Evolutionary conservation across 1,139 yeast species (phyloP).

Genomic region (Candida glucosophila): DNA sequence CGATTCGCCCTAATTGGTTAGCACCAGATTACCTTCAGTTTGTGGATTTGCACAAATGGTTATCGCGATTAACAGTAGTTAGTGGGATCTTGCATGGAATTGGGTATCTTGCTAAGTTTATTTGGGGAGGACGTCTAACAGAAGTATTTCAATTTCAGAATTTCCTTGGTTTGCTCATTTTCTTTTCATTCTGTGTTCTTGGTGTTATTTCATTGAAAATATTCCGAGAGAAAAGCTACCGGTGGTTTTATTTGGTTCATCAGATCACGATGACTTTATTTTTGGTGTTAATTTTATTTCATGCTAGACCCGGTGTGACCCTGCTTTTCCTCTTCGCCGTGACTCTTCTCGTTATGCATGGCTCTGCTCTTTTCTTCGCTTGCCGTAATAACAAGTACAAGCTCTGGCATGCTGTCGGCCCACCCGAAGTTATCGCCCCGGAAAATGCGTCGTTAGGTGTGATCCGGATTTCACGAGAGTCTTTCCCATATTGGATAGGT

Average conservation of each 20-base stretch:
- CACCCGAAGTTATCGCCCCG: too few species aligned
- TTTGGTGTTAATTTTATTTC: constrained; percentile 23
- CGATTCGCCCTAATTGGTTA: constrained; percentile 53
- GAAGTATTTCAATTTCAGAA: constrained; percentile 43
- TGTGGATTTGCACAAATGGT: constrained; percentile 69
- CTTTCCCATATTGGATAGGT: constrained; percentile 13
- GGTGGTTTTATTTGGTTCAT: constrained; percentile 26
- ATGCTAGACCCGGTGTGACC: constrained; percentile 37
- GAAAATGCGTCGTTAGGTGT: too few species aligned
- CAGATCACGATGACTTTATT: constrained; percentile 22
- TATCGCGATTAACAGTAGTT: constrained; percentile 54
- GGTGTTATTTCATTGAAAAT: constrained; percentile 44
- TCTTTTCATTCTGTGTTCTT: constrained; percentile 34
- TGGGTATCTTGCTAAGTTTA: constrained; percentile 47
- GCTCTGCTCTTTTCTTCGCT: too few species aligned
- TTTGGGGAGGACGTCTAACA: constrained; percentile 17
- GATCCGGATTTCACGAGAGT: constrained; percentile 20
- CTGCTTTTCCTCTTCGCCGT: constrained; percentile 13
- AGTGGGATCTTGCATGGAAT: constrained; percentile 48
- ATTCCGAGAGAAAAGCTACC: constrained; percentile 18
- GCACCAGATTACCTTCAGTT: constrained; percentile 50
- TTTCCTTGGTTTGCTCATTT: constrained; percentile 53
- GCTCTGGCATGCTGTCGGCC: too few species aligned
- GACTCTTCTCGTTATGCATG: constrained; percentile 12
- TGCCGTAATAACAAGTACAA: too few species aligned